Evolutionary conservation across 345 rosid genomes (phyloP).

Genomic region (Tarenaya hassleriana): DNA sequence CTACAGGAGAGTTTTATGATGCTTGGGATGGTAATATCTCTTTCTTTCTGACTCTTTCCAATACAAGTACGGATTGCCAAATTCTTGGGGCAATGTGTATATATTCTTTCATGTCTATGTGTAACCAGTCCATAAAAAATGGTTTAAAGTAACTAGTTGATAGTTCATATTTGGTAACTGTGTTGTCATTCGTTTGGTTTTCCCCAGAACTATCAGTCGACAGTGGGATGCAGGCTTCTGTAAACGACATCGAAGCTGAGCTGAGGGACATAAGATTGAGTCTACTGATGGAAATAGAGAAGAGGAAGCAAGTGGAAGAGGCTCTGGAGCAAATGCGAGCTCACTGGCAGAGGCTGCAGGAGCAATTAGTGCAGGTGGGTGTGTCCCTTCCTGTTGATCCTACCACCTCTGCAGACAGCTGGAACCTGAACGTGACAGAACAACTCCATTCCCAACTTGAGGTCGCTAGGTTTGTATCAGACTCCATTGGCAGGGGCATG

Average conservation of each 20-base stretch:
- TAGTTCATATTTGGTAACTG: not conserved
- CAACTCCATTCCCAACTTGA: slow-evolving; percentile 56
- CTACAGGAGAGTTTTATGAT: slow-evolving; percentile 64
- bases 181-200: too few species aligned
- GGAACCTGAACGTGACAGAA: slow-evolving; percentile 40
- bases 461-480: slow-evolving; percentile 69
- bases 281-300: slow-evolving; percentile 66
- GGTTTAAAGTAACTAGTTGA: too few species aligned
- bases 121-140: too few species aligned
- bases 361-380: slow-evolving; percentile 61
- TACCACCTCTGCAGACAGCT: slow-evolving; percentile 28
- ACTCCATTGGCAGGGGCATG: slow-evolving; percentile 67
- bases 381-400: slow-evolving; percentile 54
- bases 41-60: not conserved
- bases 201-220: slow-evolving; percentile 60
- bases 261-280: slow-evolving; percentile 52
- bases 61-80: too few species aligned
- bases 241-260: slow-evolving; percentile 44
- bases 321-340: slow-evolving; percentile 41
- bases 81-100: too few species aligned
- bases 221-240: slow-evolving; percentile 43
- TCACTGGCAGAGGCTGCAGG: slow-evolving; percentile 62
- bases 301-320: slow-evolving; percentile 70
- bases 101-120: too few species aligned
- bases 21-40: slow-evolving; percentile 69